These are phyloP conservation scores for Russula olivacea DNA, from an alignment of 768 basidiomycete species.

Conservation along the genomic window DNA sequence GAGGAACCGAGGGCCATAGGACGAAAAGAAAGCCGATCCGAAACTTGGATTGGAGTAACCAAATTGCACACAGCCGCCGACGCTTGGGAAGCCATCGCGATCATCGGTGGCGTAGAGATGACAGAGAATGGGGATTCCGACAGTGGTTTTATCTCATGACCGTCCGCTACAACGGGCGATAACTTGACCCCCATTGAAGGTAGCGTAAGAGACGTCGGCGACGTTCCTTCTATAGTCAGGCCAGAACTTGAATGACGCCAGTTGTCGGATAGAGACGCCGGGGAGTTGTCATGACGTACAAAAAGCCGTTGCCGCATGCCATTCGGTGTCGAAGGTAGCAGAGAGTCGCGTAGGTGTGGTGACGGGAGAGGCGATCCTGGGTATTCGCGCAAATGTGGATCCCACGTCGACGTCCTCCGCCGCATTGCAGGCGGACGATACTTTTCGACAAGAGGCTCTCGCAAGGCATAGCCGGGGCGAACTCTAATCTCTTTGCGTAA, in stretches of 20 bases:
- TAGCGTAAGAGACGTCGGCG: not conserved
- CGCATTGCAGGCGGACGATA: constrained; percentile 17
- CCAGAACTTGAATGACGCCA: constrained; percentile 1
- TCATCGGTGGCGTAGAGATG: not conserved
- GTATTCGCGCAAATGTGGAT: not conserved
- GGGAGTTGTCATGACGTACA: constrained; percentile 1
- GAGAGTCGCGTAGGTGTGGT: not conserved
- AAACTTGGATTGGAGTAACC: not conserved
- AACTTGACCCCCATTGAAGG: not conserved
- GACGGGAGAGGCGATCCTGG: not conserved
- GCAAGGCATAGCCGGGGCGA: constrained; percentile 2
- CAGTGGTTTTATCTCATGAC: not conserved
- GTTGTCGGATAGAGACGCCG: not conserved
- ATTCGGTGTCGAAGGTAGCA: not conserved
- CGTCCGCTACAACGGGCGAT: not conserved
- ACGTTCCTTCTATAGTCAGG: not conserved
- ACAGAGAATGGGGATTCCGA: not conserved
- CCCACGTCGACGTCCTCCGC: constrained; percentile 16
- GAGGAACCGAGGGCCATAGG: not conserved
- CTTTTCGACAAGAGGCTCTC: constrained; percentile 8
- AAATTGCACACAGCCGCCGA: not conserved
- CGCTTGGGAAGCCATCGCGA: not conserved
- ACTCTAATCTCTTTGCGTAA: constrained; percentile 14
- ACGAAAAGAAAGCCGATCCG: not conserved
- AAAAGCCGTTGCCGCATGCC: not conserved